Evolutionary conservation across 2,329 filamentous ascomycete species (phyloP), one percentile per base, ranked within the genome.

Genomic region (Aureobasidium sp.): DNA sequence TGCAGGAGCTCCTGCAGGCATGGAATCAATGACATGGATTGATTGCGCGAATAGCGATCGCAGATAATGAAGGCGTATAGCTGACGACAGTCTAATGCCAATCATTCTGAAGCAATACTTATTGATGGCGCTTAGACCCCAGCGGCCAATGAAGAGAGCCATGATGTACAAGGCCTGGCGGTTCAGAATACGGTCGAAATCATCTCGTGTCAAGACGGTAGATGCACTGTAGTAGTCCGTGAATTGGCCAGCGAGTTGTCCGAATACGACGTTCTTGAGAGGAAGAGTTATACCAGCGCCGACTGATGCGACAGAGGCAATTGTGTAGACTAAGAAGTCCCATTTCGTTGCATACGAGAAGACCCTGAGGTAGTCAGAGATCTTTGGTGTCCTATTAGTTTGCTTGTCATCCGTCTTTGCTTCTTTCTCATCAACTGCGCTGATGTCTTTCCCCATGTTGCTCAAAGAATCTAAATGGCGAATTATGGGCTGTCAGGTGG

Each of bases 101-200:
- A 81, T 79, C 66, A 88, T 75, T 64, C 78, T 84, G 85, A 85
- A 89, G 65, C 81, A 86, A 11, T 82, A 75, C 35, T 85, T 78
- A 68, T 89, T 83, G 61, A 79, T 72, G 71, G 88, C 90, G 66
- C 89, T 86, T 61, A 83, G 74, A 42, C 79, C 76, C 66, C 89
- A 85, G 62, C 82, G 81, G 33, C 80, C 85, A 62, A 87, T 82
- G 24, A 82, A 82, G 39, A 89, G 78, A 69, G 86, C 87, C 14
- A 87, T 79, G 27, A 89, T 81, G 67, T 69, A 65, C 7, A 88
- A 70, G 42, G 85, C 86, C 53, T 75, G 69, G 69, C 84, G 80
- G 64, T 85, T 78, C 27, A 71, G 70, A 40, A 68, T 64, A 61
- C 81, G 75, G 42, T 78, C 73, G 31, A 68, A 66, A 9, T 68